Evolutionary conservation across 345 rosid genomes (phyloP), one percentile per base, ranked within the genome.

Genomic region (Lepidium aucheri): DNA sequence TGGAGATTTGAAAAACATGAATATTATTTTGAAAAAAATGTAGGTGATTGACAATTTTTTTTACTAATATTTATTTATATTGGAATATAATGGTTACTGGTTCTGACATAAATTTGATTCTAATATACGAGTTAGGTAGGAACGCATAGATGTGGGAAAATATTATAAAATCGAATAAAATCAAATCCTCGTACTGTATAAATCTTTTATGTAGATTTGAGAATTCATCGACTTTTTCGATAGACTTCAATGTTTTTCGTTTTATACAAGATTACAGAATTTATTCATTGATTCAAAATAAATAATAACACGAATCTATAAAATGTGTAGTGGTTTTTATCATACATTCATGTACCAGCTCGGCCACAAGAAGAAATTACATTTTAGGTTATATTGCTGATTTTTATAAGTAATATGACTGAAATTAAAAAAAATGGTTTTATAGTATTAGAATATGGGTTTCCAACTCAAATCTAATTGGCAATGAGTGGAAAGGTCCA

Each of bases 111-210:
- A 43, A 44, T 44, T 22, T 11, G 9, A 47, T 44, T 28, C 12
- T 33, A 41, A 46, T 33, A 36, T 22, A 46, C 5, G 13, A 56
- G 49, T 67, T 68, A 39, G 73, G 66, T 58, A 68, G 35, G 57
- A 68, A 47, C 13, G 49, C 40, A 36, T 46, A 35, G 32, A 38
- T 39, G 34, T 34, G 4, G 36, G 8, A 10, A 10, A 54, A 57
- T 11, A 26, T 45, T 24, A 28, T 35, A 51, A 30, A 38, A 18
- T 49, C 45, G 53, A 61, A 69, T 60, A 69, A 61, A 61, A 69
- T 60, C 57, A 60, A 18, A 60, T 69, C 67, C 36, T 61, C 68
- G 68, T 53, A 52, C 61, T 33, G 32, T 61, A 43, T 26, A 32
- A 42, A 70, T 61, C 53, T 70, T 61, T 46, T 18, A 32, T 43